These are phyloP conservation scores for Pichia cactophila DNA, from an alignment of 1,139 yeast species.

Conservation along the genomic window DNA sequence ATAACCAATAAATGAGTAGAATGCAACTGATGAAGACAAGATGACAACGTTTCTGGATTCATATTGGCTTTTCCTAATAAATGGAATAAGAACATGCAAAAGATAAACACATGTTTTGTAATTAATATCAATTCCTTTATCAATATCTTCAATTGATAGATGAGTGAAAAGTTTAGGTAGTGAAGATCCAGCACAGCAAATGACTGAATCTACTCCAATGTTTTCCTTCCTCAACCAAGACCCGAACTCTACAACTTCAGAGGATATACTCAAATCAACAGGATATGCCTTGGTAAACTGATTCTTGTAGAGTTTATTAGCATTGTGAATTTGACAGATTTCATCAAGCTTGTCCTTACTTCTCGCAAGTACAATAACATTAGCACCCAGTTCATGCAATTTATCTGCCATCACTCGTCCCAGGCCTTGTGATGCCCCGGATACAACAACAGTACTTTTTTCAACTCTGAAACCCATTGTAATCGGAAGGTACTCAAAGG, in stretches of 20 bases:
- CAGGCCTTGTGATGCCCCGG: constrained; percentile 95
- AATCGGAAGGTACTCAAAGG: too few species aligned
- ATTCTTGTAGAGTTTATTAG: constrained; percentile 41
- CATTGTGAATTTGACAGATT: constrained; percentile 30
- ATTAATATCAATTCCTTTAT: constrained; percentile 56
- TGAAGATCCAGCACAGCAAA: constrained; percentile 87
- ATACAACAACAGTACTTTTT: constrained; percentile 62
- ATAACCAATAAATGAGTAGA: constrained; percentile 87
- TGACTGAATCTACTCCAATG: constrained; percentile 55
- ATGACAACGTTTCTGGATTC: constrained; percentile 53
- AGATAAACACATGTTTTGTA: constrained; percentile 68
- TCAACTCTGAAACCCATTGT: constrained; percentile 23
- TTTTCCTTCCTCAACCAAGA: constrained; percentile 17
- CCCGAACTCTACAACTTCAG: constrained; percentile 35
- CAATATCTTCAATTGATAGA: constrained; percentile 49
- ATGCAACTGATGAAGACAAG: constrained; percentile 75
- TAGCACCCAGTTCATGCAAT: constrained; percentile 45
- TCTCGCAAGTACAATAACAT: constrained; percentile 70
- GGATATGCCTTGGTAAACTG: constrained; percentile 41
- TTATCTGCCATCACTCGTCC: constrained; percentile 73
- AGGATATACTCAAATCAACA: constrained; percentile 62
- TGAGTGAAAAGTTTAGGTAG: constrained; percentile 74
- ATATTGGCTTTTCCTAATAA: constrained; percentile 28
- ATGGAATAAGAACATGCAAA: constrained; percentile 53
- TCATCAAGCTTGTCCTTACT: constrained; percentile 49